These are phyloP conservation scores for Salvia rosmarinus DNA, from an alignment of 257 asterid genomes.

Conservation along the genomic window DNA sequence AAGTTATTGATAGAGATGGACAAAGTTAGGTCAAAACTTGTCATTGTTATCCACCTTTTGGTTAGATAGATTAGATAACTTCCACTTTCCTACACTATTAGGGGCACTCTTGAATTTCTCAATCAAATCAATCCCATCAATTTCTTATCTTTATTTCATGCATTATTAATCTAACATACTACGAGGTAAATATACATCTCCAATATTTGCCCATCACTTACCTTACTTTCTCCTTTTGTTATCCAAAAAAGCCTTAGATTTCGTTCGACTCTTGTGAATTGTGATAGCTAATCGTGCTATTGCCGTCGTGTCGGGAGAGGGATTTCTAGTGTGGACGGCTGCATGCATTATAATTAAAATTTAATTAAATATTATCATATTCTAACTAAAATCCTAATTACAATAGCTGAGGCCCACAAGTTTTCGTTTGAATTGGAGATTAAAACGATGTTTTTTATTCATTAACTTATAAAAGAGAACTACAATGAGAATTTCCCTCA, in stretches of 20 bases:
- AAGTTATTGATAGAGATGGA: neutral
- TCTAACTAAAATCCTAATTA: too few species aligned
- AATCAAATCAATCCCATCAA: constrained; percentile 50
- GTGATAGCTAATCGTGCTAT: neutral
- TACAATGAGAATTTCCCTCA: too few species aligned
- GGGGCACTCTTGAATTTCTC: constrained; percentile 43
- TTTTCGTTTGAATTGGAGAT: too few species aligned
- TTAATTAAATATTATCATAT: too few species aligned
- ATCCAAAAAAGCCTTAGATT: constrained; percentile 1
- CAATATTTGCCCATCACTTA: neutral
- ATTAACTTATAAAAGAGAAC: too few species aligned
- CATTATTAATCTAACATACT: constrained; percentile 24
- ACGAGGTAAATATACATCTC: constrained; percentile 2
- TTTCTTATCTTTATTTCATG: constrained; percentile 32
- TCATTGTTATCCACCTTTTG: constrained; percentile 22
- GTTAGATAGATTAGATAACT: constrained; percentile 23
- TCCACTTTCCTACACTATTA: constrained; percentile 42
- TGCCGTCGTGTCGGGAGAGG: constrained; percentile 5
- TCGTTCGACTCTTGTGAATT: neutral
- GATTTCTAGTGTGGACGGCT: too few species aligned
- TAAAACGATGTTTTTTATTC: too few species aligned
- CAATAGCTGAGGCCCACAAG: too few species aligned
- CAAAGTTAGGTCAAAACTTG: constrained; percentile 21
- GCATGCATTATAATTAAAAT: too few species aligned
- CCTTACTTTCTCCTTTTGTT: neutral